Conservation (phyloP, 2,329 filamentous ascomycete species). For the Aureobasidium leucospermi region DNA sequence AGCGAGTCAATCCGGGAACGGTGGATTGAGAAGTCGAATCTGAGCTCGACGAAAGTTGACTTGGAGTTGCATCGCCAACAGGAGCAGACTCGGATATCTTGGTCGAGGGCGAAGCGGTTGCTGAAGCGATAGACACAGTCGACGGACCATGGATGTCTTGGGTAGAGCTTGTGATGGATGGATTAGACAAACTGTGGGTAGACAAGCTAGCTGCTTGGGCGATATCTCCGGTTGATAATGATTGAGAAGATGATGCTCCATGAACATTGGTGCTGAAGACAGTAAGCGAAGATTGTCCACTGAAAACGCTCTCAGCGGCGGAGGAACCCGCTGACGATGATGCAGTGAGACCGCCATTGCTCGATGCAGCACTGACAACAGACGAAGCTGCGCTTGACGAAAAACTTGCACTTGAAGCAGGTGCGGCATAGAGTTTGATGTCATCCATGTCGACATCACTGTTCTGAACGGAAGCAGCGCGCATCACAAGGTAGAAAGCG, state of each 20-base stretch:
- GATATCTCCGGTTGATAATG: too few relatives aligned
- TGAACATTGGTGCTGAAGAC: background rate
- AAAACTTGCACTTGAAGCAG: background rate
- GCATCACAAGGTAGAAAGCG: background rate
- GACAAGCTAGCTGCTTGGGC: too few relatives aligned
- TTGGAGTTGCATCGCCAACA: background rate
- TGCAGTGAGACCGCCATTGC: background rate
- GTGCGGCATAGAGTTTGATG: background rate
- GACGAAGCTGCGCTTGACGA: background rate
- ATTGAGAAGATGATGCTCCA: too few relatives aligned
- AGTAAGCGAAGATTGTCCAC: background rate
- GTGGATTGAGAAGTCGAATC: too few relatives aligned
- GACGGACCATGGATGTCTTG: too few relatives aligned
- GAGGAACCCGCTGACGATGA: background rate
- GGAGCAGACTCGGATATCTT: background rate
- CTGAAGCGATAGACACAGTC: too few relatives aligned
- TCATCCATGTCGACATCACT: background rate
- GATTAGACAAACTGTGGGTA: background rate
- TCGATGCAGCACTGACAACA: background rate
- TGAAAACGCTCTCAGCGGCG: background rate
- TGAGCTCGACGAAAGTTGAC: too few relatives aligned
- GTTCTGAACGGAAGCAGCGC: background rate
- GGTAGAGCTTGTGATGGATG: too few relatives aligned
- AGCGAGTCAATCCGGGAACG: too few relatives aligned
- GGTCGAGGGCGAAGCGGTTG: too few relatives aligned